Percentiles rank a stretch among this genome's conserved stretches.
Evolutionary conservation across 192 early-diverging fungal genomes (phyloP).

Genomic region (Entomortierella beljakovae): DNA sequence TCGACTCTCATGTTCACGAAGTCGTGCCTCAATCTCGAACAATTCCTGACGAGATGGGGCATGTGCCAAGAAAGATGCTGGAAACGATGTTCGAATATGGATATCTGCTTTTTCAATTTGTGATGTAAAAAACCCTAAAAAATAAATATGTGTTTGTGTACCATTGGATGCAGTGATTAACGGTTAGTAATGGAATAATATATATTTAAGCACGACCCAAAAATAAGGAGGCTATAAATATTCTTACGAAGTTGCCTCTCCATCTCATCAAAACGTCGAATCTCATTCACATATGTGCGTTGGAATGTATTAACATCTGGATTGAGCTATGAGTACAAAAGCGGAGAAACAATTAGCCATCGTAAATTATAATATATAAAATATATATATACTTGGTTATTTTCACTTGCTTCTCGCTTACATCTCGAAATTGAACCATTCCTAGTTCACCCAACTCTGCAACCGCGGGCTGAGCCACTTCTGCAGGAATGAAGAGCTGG

Average conservation of each 20-base stretch:
- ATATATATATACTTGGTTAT: too few species aligned
- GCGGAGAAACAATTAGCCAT: neutral
- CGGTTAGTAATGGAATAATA: neutral
- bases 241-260: conserved; percentile 92
- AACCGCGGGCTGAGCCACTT: conserved; percentile 92
- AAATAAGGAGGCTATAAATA: neutral
- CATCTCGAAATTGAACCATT: conserved; percentile 94
- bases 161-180: neutral
- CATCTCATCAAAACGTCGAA: conserved; percentile 97
- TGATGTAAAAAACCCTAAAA: conserved; percentile 84
- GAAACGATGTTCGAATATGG: conserved; percentile 58
- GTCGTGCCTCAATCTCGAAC: conserved; percentile 88
- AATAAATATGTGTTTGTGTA: neutral
- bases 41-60: conserved; percentile 89
- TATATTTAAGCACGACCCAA: too few species aligned
- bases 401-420: conserved; percentile 62
- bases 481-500: conserved; percentile 95
- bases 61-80: conserved; percentile 63
- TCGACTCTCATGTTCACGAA: conserved; percentile 85
- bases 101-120: conserved; percentile 88
- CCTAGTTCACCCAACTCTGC: conserved; percentile 96
- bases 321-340: conserved; percentile 77
- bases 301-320: conserved; percentile 96
- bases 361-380: neutral
- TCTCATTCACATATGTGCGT: conserved; percentile 94